Percentiles rank a stretch among this genome's conserved stretches.
These are phyloP conservation scores for Annona cherimola DNA, from an alignment of 164 flowering plant genomes.

Conservation along the genomic window DNA sequence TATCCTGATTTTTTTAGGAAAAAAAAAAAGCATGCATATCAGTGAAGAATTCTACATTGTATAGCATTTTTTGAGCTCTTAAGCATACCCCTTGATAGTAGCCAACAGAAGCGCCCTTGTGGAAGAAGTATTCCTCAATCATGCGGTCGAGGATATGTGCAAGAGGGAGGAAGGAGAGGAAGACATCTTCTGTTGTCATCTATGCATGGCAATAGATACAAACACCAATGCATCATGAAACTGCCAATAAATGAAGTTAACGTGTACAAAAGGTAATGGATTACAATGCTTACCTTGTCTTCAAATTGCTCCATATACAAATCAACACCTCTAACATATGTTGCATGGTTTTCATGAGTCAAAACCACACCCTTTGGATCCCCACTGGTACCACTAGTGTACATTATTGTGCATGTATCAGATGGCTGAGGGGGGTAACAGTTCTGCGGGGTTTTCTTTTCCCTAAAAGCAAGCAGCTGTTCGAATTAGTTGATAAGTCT, in stretches of 20 bases:
- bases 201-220: constrained; percentile 15
- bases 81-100: constrained; percentile 87
- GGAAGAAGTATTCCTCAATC: constrained; percentile 90
- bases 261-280: not conserved
- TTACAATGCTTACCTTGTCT: constrained; percentile 62
- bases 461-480: constrained; percentile 36
- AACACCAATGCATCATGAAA: constrained; percentile 6
- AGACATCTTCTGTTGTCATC: constrained; percentile 95
- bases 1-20: constrained; percentile 31
- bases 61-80: not conserved
- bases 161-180: constrained; percentile 87
- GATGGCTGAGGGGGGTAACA: constrained; percentile 48
- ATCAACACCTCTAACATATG: constrained; percentile 55
- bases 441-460: constrained; percentile 54
- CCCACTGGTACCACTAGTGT: constrained; percentile 98
- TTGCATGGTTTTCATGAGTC: constrained; percentile 67
- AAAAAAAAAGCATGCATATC: constrained; percentile 10
- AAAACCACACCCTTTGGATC: constrained; percentile 90
- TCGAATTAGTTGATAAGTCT: not conserved
- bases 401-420: constrained; percentile 80
- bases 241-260: not conserved
- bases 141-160: constrained; percentile 95
- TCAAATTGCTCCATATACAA: constrained; percentile 79
- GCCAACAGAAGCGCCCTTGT: constrained; percentile 91
- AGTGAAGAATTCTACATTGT: too few species aligned